Evolutionary conservation across 176 grass and related monocot species (phyloP), one percentile per base, ranked within the genome.

Genomic region (Ampelocalamus luodianensis): DNA sequence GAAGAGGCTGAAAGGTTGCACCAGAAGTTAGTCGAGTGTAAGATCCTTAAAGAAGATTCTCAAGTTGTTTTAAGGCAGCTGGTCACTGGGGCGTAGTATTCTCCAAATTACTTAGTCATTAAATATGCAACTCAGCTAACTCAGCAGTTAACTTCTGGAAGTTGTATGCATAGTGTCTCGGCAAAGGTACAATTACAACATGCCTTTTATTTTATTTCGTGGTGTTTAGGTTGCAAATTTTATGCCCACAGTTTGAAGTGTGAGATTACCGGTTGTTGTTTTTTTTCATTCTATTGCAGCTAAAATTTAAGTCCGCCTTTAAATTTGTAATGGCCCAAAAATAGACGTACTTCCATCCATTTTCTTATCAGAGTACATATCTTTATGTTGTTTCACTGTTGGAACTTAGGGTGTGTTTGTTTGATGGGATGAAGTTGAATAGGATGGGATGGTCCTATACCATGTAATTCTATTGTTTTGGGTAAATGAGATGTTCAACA

Each of bases 1-100:
- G 83, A 90, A 81, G 87, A 89, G 70, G 93, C 93, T 53, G 27
- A 62, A 72, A 45, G 72, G 75, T 67, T 94, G 83, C 69, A 83
- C 72, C 74, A 55, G 62, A 81, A 72, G 64, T 83, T 94, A 82
- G 27, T 90, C 44, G 63, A 88, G 38, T 80, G 73, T 74, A 88
- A 92, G 53, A 68, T 94, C 68, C 67, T 90, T 53, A 80, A 83
- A 90, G 82, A 87, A 78, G 64, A 88, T 68, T 65, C 77, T 15
- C 22, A 44, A 63, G 69, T 88, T 71, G 22, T 72, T 70, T 70
- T 78, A 83, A 24, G 71, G 55, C n/a, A 37, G 55, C 55, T 88
- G 83, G 45, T 63, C 42, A 17, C 72, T 71, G 74, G 72, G 78
- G 40, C 13, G 0, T 38, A 77, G 44, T 13, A 11, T 85, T 45